A percentile compares a stretch with the other conserved stretches of the same genome.
Evolutionary conservation across 148 eudicot genomes (phyloP).

Genomic region (Cornus kousa): DNA sequence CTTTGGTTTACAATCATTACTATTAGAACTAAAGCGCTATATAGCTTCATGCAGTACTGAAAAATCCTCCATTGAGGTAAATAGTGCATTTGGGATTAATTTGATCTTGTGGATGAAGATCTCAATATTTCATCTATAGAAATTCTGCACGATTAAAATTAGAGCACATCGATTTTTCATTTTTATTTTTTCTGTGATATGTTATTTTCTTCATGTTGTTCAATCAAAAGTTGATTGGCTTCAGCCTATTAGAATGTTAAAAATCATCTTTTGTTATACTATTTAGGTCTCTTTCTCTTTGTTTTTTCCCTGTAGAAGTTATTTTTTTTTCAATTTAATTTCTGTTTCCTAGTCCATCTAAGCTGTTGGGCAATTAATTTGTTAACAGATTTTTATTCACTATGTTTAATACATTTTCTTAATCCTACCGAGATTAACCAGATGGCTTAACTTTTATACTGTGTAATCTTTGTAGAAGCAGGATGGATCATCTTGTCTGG

Average conservation of each 20-base stretch:
- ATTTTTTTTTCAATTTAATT: no score
- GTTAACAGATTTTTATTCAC: not conserved
- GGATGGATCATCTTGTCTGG: conserved; percentile 51
- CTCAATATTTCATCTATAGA: no score
- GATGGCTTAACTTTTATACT: not conserved
- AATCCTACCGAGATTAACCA: not conserved
- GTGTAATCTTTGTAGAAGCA: conserved; percentile 27
- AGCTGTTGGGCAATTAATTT: not conserved
- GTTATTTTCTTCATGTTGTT: not conserved
- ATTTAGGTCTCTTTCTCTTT: no score
- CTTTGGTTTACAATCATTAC: not conserved
- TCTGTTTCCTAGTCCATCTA: not conserved
- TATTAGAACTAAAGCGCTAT: no score
- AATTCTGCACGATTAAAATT: not conserved
- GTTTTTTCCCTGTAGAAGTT: no score
- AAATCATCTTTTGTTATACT: not conserved
- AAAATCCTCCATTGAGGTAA: no score
- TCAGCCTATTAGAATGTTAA: not conserved
- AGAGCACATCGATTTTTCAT: not conserved
- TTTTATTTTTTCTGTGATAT: not conserved
- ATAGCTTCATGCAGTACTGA: no score
- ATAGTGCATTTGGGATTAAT: no score
- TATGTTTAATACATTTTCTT: not conserved
- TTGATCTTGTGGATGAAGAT: not conserved
- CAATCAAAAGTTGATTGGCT: not conserved